Base-by-base conservation (phyloP, 2,329 filamentous ascomycete genomes). In the Atkinsonella texensis region DNA sequence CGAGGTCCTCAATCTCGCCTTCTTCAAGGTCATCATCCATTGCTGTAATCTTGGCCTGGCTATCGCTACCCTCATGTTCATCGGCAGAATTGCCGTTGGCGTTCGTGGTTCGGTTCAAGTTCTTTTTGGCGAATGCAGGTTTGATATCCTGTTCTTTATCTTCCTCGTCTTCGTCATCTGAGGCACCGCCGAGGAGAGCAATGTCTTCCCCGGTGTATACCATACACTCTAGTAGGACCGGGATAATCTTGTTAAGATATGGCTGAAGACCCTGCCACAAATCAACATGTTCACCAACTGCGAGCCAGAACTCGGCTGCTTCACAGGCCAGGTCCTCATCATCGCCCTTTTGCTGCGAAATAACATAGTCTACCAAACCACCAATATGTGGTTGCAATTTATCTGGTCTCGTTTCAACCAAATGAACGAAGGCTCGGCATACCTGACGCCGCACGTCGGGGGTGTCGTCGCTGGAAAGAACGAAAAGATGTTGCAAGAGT, bases 241-340 rank as follows among this genome's bases (percentile, higher is more conserved):
- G 93, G 32, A 98, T 85, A 56, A 97, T 91, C 65, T 87, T 87
- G 57, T 79, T 70, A 52, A 97, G 79, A 63, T 87, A 87, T 0
- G 89, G 89, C 9, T 78, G 82, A 45, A 98, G 74, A 0, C 81
- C 78, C 58, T 82, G 77, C 72, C 88, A 89, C 50, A 97, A 72
- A 53, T 85, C 80, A 42, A 87, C 80, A 63, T 95, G 88, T 65
- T 96, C 93, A 54, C 89, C 90, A 18, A 95, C 84, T 40, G 89
- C 89, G 44, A 98, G 80, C 89, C 94, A 98, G 64, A 98, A 98
- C 67, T 98, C 93, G 5, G 93, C 89, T 9, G 93, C 93, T 65
- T 98, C 93, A 57, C 94, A 83, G 39, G 91, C 89, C 53, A 98
- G 75, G 42, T 97, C 89, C 51, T 90, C 84, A 57, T 97, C 90